Base-by-base conservation (phyloP, 2,329 filamentous ascomycete genomes). In the Fusarium torulosum region DNA sequence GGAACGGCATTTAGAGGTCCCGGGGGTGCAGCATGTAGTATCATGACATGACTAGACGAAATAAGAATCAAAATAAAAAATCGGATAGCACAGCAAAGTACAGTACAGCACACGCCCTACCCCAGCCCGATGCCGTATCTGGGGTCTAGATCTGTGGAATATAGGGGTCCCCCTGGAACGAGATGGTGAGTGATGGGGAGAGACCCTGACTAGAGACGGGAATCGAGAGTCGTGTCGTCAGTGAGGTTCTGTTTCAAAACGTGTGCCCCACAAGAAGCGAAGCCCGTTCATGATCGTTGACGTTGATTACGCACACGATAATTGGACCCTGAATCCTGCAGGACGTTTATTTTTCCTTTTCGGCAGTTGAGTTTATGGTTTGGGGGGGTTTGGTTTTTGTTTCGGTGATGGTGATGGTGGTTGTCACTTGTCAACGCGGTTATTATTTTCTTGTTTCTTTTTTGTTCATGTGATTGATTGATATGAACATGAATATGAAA, bases 41-140 rank as follows among this genome's bases (percentile, higher is more conserved):
- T 65, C 59, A 69, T 58, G 67, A 69, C 59, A 69, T 58, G 67
- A 69, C 67, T 69, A 65, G 67, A 69, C 67, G 67, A 70, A 65
- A 70, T 42, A 43, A 59, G 56, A 56, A 53, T 50, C 43, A 59
- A 67, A 33, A 63, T 46, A 46, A 52, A 43, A 55, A 19, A 19
- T 38, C 20, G 55, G 53, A 53, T 46, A 46, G 51, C 20, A 37
- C 42, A 25, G 27, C 27, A 29, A 13, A 10, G 27, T 10, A 27
- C 27, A 29, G 27, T 29, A 53, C 41, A 46, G 51, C 20, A 37
- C 42, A 20, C 42, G 46, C 45, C 53, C 53, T 37, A 33, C 35
- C 35, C 21, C 33, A 38, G 46, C 27, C 33, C 23, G 27, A 37
- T 17, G 5, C 46, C 15, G 17, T 21, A 38, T 37, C 38, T 52